Base-by-base conservation (phyloP, 2,329 filamentous ascomycete species). In the Trichoderma sp. region DNA sequence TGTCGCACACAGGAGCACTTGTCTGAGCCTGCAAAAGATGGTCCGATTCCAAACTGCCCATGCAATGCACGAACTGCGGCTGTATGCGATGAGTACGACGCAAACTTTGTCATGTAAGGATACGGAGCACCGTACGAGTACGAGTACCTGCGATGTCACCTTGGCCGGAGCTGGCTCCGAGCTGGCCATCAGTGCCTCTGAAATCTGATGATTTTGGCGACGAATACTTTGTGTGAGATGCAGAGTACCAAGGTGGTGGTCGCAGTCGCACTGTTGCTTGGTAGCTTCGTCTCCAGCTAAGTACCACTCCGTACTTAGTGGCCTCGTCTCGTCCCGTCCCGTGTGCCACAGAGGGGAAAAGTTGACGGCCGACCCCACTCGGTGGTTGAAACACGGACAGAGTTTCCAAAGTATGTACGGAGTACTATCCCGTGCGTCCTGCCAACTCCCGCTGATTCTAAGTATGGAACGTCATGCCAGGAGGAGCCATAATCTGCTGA, bases 261-360 rank as follows among this genome's bases (percentile, higher is more conserved):
- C 18, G 56, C 30, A 12, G 21, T 9, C 39, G 18, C 60, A 21
- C 18, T 51, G n/a, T n/a, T 51, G n/a, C 43, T 21, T 51, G 43
- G 43, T 51, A 51, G 43, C 43, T 51, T 21, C 43, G 30, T 34
- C 8, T 34, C n/a, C 21, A 26, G 18, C 26, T 56, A 21, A 7
- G n/a, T 30, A 34, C 39, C 36, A 57, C 32, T 32, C 30, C 56
- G 47, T 30, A 39, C 36, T 30, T 53, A 18, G 9, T 64, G 26
- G 43, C n/a, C 66, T 69, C 66, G 66, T 61, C 56, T 61, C 66
- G 66, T 69, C 66, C 66, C 66, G 66, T 69, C 66, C 66, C 66
- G 66, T 68, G 53, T 60, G 56, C 36, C 65, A 60, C 65, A 47
- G 53, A 68, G 65, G 65, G 65, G 36, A 34, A 21, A 32, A 12